phyloP scores from a whole-genome alignment of 2,329 filamentous ascomycete species.

The Dactylella cylindrospora region DNA sequence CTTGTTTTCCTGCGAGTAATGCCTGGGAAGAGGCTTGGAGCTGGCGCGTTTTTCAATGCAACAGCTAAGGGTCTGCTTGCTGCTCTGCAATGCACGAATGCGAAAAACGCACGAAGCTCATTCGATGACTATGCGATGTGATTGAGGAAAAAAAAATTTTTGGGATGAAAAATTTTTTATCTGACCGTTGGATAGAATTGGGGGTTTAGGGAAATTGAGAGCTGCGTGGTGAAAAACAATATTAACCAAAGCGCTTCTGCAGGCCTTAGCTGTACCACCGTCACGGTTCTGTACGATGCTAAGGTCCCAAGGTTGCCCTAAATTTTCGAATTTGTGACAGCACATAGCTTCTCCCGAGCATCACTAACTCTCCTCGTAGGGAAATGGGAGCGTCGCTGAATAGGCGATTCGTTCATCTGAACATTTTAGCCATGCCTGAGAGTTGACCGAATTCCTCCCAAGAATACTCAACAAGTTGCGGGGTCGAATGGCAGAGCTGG shows the following conservation, averaged over 20 bases:
- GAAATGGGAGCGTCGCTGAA: too few relatives aligned
- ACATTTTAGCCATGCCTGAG: conserved; percentile 32
- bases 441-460: conserved; percentile 43
- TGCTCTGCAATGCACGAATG: conserved; percentile 20
- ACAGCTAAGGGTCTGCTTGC: conserved; percentile 18
- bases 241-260: too few relatives aligned
- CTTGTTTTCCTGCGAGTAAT: too few relatives aligned
- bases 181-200: too few relatives aligned
- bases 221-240: too few relatives aligned
- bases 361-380: too few relatives aligned
- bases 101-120: conserved; percentile 35
- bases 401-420: conserved; percentile 35
- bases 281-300: too few relatives aligned
- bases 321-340: conserved; percentile 9
- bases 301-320: too few relatives aligned
- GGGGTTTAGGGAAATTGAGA: too few relatives aligned
- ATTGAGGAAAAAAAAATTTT: conserved; percentile 1
- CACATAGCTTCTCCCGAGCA: conserved; percentile 11
- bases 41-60: conserved; percentile 13
- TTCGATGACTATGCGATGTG: conserved; percentile 43
- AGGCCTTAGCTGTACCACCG: too few relatives aligned
- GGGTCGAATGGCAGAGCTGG: conserved; percentile 30
- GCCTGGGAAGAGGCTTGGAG: too few relatives aligned
- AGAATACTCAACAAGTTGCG: conserved; percentile 18
- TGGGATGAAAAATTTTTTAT: conserved; percentile 1